Evolutionary conservation across 2,329 filamentous ascomycete species (phyloP).

Genomic region (Penicillium brevicompactum): DNA sequence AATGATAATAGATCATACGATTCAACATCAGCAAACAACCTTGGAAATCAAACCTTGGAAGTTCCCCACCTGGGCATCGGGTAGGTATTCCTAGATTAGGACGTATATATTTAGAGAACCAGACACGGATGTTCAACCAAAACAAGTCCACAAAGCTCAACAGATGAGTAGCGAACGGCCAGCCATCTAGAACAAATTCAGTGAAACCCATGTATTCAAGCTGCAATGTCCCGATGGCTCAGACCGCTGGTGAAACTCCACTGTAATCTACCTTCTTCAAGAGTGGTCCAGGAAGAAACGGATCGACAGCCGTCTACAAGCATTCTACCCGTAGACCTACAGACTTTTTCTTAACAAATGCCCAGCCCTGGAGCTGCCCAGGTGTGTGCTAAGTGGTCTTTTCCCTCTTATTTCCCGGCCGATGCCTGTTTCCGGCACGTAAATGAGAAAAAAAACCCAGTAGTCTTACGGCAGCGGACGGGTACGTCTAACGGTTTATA

Average conservation of each 20-base stretch:
- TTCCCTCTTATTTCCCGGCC: background rate
- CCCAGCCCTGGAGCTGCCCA: no score
- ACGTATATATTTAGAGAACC: background rate
- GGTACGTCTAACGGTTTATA: conserved; percentile 21
- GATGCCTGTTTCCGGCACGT: conserved; percentile 2
- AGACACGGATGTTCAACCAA: conserved; percentile 4
- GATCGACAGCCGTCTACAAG: conserved; percentile 8
- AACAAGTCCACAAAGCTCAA: background rate
- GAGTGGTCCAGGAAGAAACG: conserved; percentile 13
- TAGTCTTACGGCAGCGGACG: conserved; percentile 1
- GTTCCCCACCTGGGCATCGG: background rate
- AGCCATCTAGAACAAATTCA: conserved; percentile 5
- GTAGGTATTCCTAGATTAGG: background rate
- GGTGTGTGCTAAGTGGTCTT: background rate
- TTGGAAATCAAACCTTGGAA: background rate
- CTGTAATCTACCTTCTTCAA: conserved; percentile 13
- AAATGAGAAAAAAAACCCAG: background rate
- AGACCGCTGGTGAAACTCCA: conserved; percentile 26
- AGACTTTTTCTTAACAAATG: background rate
- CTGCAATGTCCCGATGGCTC: conserved; percentile 27
- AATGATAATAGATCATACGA: no score
- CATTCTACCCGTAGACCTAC: background rate
- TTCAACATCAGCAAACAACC: no score
- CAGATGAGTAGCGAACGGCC: background rate
- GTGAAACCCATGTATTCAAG: conserved; percentile 10